phyloP scores from a whole-genome alignment of 2,329 filamentous ascomycete species.

The Penicillium freii region DNA sequence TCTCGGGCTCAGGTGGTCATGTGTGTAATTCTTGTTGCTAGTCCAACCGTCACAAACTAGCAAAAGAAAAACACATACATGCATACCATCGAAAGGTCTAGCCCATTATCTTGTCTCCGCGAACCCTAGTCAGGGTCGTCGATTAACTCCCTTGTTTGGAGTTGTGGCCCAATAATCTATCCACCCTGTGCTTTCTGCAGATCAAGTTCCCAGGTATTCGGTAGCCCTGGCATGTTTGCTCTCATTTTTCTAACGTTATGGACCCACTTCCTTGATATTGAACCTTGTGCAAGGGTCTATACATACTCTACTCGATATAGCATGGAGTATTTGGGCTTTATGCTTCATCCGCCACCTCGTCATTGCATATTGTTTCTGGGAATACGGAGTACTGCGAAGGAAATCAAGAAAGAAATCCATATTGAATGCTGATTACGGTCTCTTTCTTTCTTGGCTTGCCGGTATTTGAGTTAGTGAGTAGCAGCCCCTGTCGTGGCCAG shows the following conservation, averaged over 20 bases:
- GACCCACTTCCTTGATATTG: slow-evolving; percentile 9
- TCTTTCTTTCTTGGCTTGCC: background rate
- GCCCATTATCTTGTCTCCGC: background rate
- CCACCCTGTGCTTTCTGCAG: slow-evolving; percentile 17
- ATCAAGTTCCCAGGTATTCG: slow-evolving; percentile 21
- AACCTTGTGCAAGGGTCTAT: slow-evolving; percentile 4
- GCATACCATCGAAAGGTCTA: slow-evolving; percentile 6
- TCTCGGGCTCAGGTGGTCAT: background rate
- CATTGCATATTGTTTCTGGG: slow-evolving; percentile 2
- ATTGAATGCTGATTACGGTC: background rate
- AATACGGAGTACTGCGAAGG: background rate
- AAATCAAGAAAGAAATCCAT: background rate
- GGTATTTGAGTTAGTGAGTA: background rate
- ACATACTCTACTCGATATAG: background rate
- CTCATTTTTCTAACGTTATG: slow-evolving; percentile 14
- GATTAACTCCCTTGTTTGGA: slow-evolving; percentile 21
- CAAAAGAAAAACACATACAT: background rate
- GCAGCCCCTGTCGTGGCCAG: background rate
- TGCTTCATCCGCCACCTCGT: slow-evolving; percentile 10
- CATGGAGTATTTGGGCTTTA: background rate
- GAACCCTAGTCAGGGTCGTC: background rate
- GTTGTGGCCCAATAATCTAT: slow-evolving; percentile 18
- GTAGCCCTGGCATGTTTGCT: slow-evolving; percentile 19
- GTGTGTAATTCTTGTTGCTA: slow-evolving; percentile 1
- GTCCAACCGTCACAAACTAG: background rate